These are phyloP conservation scores for Phytophthora niederhauseri DNA, from an alignment of 352 stramenopile genomes.

Conservation along the genomic window DNA sequence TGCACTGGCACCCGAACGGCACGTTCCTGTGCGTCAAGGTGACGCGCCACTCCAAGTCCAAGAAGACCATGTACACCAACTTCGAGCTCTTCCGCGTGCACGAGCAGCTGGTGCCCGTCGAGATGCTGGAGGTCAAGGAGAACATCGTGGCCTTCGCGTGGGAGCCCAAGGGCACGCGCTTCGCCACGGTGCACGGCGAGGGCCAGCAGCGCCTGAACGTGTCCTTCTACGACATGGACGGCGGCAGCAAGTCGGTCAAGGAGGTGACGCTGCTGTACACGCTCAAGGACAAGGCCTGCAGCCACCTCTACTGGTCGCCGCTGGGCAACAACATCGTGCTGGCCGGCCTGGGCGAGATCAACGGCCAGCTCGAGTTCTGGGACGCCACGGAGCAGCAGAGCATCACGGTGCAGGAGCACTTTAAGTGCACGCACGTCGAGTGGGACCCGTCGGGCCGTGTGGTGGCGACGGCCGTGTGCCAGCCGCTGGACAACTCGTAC, in stretches of 20 bases:
- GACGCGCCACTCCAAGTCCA: constrained; percentile 90
- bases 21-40: constrained; percentile 94
- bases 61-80: constrained; percentile 99
- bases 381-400: constrained; percentile 96
- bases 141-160: constrained; percentile 96
- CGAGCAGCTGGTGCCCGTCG: constrained; percentile 95
- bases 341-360: constrained; percentile 95
- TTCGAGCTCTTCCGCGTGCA: constrained; percentile 98
- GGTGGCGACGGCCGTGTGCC: constrained; percentile 95
- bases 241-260: constrained; percentile 60
- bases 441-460: constrained; percentile 98
- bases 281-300: constrained; percentile 95
- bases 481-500: constrained; percentile 95
- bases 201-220: constrained; percentile 92
- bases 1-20: constrained; percentile 97
- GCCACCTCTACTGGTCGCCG: constrained; percentile 98
- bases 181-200: constrained; percentile 97
- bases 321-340: constrained; percentile 94
- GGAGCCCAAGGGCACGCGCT: constrained; percentile 96
- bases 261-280: constrained; percentile 97
- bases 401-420: constrained; percentile 97
- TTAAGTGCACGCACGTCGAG: constrained; percentile 97
- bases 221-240: constrained; percentile 97
- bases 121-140: constrained; percentile 98
- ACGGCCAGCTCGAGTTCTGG: constrained; percentile 98